phyloP scores from a whole-genome alignment of 768 basidiomycete species.

The Agaricus subrufescens region DNA sequence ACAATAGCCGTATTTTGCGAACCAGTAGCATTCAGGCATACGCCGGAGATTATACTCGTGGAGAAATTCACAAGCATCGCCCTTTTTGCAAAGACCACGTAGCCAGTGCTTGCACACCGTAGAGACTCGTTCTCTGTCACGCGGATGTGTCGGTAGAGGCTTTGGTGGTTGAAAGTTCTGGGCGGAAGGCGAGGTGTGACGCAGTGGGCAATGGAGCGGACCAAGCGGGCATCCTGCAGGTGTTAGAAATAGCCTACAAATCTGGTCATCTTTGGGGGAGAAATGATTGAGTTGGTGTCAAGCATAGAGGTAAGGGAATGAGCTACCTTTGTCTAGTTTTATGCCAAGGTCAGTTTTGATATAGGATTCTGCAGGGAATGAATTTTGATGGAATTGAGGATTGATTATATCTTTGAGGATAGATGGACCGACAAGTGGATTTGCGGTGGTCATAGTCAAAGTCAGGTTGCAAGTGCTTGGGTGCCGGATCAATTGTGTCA shows the following conservation, averaged over 20 bases:
- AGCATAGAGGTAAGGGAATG: neutral
- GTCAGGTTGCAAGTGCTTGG: neutral
- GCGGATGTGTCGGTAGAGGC: slow-evolving; percentile 75
- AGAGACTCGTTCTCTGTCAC: slow-evolving; percentile 75
- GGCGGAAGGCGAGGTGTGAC: slow-evolving; percentile 85
- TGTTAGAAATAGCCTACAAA: slow-evolving; percentile 81
- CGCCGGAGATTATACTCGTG: slow-evolving; percentile 97
- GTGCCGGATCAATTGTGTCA: neutral
- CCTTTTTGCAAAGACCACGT: slow-evolving; percentile 96
- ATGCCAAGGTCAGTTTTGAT: slow-evolving; percentile 79
- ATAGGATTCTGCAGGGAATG: slow-evolving; percentile 74
- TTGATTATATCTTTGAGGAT: slow-evolving; percentile 64
- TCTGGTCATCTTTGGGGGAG: slow-evolving; percentile 73
- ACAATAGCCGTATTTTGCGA: slow-evolving; percentile 95
- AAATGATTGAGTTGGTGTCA: slow-evolving; percentile 1
- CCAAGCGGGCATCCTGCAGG: slow-evolving; percentile 86
- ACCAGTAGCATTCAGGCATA: slow-evolving; percentile 99
- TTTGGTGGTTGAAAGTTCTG: slow-evolving; percentile 90
- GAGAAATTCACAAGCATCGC: slow-evolving; percentile 95
- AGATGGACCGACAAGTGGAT: slow-evolving; percentile 54
- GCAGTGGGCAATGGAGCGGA: slow-evolving; percentile 85
- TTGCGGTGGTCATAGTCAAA: slow-evolving; percentile 32
- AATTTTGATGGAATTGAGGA: slow-evolving; percentile 94
- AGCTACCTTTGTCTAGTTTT: slow-evolving; percentile 86
- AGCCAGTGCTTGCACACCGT: slow-evolving; percentile 99